phyloP scores from a whole-genome alignment of 2,329 filamentous ascomycete genomes.

The Drechslerella coelobrocha region DNA sequence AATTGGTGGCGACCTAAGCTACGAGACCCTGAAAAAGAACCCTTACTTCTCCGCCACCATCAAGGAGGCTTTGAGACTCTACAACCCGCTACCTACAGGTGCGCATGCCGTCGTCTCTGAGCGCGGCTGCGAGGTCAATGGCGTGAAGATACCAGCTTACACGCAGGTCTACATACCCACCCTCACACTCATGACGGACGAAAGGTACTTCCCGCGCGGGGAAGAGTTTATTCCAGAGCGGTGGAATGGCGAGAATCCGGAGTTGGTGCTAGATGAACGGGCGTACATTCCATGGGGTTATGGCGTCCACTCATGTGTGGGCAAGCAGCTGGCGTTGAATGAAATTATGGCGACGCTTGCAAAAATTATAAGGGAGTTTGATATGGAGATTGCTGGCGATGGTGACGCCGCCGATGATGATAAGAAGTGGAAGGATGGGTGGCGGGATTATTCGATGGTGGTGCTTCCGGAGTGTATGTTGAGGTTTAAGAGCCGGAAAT shows the following conservation, averaged over 20 bases:
- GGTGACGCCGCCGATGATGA: conserved; percentile 31
- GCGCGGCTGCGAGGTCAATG: conserved; percentile 60
- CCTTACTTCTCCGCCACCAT: conserved; percentile 65
- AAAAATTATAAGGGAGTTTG: conserved; percentile 29
- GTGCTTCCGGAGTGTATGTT: conserved; percentile 27
- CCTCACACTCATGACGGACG: conserved; percentile 61
- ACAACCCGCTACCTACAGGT: conserved; percentile 62
- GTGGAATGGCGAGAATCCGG: conserved; percentile 55
- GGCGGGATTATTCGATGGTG: conserved; percentile 44
- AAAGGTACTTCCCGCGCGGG: conserved; percentile 60
- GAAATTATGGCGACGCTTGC: conserved; percentile 43
- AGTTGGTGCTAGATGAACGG: conserved; percentile 33
- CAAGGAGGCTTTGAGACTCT: conserved; percentile 64
- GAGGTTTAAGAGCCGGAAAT: conserved; percentile 30
- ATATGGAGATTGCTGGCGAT: conserved; percentile 20
- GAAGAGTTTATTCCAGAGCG: conserved; percentile 61
- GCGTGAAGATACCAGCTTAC: conserved; percentile 60
- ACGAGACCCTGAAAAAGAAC: conserved; percentile 53
- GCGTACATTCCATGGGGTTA: conserved; percentile 41
- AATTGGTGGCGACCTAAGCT: conserved; percentile 26
- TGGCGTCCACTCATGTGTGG: conserved; percentile 40
- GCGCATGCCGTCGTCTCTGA: conserved; percentile 63
- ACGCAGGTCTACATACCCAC: conserved; percentile 60
- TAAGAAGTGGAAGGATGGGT: conserved; percentile 21
- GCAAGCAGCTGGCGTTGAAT: conserved; percentile 46